A percentile compares a stretch with the other conserved stretches of the same genome.
phyloP scores from a whole-genome alignment of 495 filamentous ascomycete species.

The Neurospora tetrasperma region DNA sequence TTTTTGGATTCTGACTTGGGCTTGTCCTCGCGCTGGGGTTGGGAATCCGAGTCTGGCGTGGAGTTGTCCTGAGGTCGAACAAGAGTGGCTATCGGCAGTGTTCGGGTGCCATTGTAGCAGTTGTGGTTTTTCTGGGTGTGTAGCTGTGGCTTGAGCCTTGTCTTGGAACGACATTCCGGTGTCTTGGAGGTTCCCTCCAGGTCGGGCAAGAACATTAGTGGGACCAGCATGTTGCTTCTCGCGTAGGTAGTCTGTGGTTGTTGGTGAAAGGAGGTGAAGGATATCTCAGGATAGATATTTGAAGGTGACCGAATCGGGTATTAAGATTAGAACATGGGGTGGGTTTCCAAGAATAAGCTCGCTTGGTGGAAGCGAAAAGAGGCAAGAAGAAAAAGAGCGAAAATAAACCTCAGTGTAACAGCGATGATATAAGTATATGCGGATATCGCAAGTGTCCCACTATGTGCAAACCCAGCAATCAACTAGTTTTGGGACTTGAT shows the following conservation, averaged over 20 bases:
- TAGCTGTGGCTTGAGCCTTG: conserved; percentile 16
- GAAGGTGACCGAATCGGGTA: neutral
- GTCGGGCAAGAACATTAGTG: neutral
- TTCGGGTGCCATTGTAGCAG: conserved; percentile 18
- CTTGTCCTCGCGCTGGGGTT: neutral
- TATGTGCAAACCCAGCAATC: neutral
- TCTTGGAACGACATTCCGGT: neutral
- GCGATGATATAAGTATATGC: neutral
- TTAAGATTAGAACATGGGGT: neutral
- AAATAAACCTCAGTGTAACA: neutral
- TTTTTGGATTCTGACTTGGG: neutral
- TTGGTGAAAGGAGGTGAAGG: neutral
- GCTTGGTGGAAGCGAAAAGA: neutral
- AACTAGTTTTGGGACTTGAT: neutral
- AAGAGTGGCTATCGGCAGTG: conserved; percentile 10
- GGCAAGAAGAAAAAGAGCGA: neutral
- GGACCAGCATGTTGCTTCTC: neutral
- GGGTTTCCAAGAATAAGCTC: neutral
- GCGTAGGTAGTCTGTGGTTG: neutral
- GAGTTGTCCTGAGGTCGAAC: conserved; percentile 3
- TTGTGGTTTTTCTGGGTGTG: conserved; percentile 23
- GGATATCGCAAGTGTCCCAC: neutral
- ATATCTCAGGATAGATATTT: neutral
- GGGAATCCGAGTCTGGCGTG: neutral
- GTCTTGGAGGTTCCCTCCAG: neutral